A percentile compares a stretch with the other conserved stretches of the same genome.
phyloP scores from a whole-genome alignment of 495 filamentous ascomycete genomes.

The Aspergillus coremiiformis region DNA sequence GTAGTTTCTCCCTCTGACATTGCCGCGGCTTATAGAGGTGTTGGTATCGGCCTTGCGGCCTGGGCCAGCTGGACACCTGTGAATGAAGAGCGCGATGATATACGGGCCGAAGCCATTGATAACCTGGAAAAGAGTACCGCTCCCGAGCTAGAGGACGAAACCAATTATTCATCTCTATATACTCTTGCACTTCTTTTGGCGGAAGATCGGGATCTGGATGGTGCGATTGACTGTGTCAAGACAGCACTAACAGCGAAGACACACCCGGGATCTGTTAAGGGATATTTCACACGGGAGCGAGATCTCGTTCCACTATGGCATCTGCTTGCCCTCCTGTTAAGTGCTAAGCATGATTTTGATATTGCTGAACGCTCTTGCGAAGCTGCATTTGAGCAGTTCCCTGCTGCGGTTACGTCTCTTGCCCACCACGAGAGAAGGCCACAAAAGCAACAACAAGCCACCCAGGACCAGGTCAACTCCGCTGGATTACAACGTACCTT shows the following conservation, averaged over 20 bases:
- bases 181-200: slow-evolving; percentile 71
- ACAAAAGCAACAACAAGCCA: slow-evolving; percentile 24
- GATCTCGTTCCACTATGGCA: slow-evolving; percentile 60
- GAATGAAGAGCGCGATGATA: slow-evolving; percentile 55
- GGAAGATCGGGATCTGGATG: slow-evolving; percentile 67
- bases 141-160: slow-evolving; percentile 51
- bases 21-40: slow-evolving; percentile 65
- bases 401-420: slow-evolving; percentile 48
- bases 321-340: slow-evolving; percentile 75
- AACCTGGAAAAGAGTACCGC: slow-evolving; percentile 64
- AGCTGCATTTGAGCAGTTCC: slow-evolving; percentile 82
- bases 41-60: slow-evolving; percentile 75
- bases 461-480: slow-evolving; percentile 27
- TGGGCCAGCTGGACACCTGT: slow-evolving; percentile 79
- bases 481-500: slow-evolving; percentile 37
- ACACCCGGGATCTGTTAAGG: slow-evolving; percentile 15
- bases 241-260: slow-evolving; percentile 43
- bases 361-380: slow-evolving; percentile 75
- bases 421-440: slow-evolving; percentile 34
- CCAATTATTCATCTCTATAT: slow-evolving; percentile 66
- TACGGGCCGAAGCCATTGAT: slow-evolving; percentile 65
- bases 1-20: slow-evolving; percentile 47
- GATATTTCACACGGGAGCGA: slow-evolving; percentile 30
- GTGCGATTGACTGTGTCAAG: slow-evolving; percentile 72
- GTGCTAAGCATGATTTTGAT: slow-evolving; percentile 75